A percentile compares a stretch with the other conserved stretches of the same genome.
Conservation (phyloP, 73 alveolate species). For the Durusdinium trenchii region DNA sequence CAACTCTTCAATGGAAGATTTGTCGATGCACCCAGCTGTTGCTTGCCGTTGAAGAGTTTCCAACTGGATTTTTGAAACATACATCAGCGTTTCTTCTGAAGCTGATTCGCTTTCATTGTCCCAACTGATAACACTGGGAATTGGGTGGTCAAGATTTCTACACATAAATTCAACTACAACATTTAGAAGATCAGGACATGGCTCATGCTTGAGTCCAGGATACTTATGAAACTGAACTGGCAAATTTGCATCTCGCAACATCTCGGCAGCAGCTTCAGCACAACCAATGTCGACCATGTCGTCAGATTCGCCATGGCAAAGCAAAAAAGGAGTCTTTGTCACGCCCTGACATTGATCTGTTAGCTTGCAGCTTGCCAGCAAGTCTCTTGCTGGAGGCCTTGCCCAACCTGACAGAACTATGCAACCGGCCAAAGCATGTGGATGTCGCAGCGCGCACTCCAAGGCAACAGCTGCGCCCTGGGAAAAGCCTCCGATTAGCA, state of each 20-base stretch:
- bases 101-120: slow-evolving; percentile 30
- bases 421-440: slow-evolving; percentile 79
- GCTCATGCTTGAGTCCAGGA: slow-evolving; percentile 78
- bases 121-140: slow-evolving; percentile 36
- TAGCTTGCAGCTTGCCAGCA: background rate
- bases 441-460: slow-evolving; percentile 63
- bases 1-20: background rate
- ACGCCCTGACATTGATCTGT: background rate
- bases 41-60: background rate
- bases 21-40: background rate
- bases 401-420: slow-evolving; percentile 76
- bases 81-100: background rate
- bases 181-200: slow-evolving; percentile 65
- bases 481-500: slow-evolving; percentile 77
- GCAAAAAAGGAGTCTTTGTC: slow-evolving; percentile 8
- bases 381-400: background rate
- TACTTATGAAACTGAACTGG: slow-evolving; percentile 10
- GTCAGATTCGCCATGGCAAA: slow-evolving; percentile 72
- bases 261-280: slow-evolving; percentile 5
- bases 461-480: slow-evolving; percentile 90
- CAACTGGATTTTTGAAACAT: background rate
- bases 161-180: slow-evolving; percentile 52
- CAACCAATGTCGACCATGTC: slow-evolving; percentile 76
- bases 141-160: background rate
- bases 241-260: background rate